Evolutionary conservation across 2,329 filamentous ascomycete species (phyloP).

Genomic region (Exophiala oligosperma): DNA sequence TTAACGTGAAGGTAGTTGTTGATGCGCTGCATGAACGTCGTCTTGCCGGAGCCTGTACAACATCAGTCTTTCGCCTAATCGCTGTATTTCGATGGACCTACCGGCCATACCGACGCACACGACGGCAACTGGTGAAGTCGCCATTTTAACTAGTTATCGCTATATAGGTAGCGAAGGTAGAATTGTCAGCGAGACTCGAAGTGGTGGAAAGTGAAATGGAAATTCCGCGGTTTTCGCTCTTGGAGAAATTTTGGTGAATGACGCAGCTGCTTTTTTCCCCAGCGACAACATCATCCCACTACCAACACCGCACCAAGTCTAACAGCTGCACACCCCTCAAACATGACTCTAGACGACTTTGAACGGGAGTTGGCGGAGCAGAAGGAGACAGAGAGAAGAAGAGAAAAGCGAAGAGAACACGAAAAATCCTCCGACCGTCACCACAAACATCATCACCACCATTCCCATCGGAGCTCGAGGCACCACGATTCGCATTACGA

Average conservation of each 20-base stretch:
- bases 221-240: neutral
- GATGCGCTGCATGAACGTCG: slow-evolving; percentile 99
- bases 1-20: slow-evolving; percentile 87
- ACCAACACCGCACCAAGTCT: neutral
- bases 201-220: neutral
- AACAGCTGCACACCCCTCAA: neutral
- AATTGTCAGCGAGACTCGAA: too few relatives aligned
- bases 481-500: slow-evolving; percentile 51
- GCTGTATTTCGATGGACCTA: slow-evolving; percentile 38
- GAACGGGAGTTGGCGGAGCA: slow-evolving; percentile 68
- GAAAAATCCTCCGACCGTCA: slow-evolving; percentile 35
- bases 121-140: slow-evolving; percentile 68
- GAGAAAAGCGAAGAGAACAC: slow-evolving; percentile 43
- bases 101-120: slow-evolving; percentile 98
- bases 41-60: slow-evolving; percentile 80
- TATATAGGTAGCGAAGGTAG: too few relatives aligned
- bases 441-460: slow-evolving; percentile 32
- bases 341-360: slow-evolving; percentile 69
- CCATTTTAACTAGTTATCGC: slow-evolving; percentile 35
- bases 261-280: slow-evolving; percentile 7
- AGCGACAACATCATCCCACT: neutral
- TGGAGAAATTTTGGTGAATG: slow-evolving; percentile 18
- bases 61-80: slow-evolving; percentile 8
- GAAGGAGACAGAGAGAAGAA: slow-evolving; percentile 36
- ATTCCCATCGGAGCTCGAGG: slow-evolving; percentile 38